phyloP scores from a whole-genome alignment of 2,329 filamentous ascomycete genomes.

The Pseudogymnoascus sp. region DNA sequence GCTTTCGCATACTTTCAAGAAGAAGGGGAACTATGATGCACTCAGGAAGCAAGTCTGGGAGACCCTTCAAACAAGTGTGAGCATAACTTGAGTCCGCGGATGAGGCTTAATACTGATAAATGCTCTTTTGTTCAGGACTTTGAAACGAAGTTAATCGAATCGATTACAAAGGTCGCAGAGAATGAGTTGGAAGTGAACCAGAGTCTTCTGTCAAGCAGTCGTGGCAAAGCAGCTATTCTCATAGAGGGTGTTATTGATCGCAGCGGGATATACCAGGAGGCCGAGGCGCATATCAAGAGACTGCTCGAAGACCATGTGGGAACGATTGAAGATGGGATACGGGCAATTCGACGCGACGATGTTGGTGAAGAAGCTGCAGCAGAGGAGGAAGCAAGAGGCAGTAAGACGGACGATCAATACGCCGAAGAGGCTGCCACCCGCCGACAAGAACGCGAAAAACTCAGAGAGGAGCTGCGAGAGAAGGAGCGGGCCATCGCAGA shows the following conservation, averaged over 20 bases:
- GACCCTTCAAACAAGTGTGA: conserved; percentile 32
- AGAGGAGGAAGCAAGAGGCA: conserved; percentile 54
- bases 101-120: neutral
- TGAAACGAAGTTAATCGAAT: conserved; percentile 55
- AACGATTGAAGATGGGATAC: conserved; percentile 60
- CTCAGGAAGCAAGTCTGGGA: conserved; percentile 71
- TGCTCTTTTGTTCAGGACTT: conserved; percentile 45
- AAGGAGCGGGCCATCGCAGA: conserved; percentile 51
- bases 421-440: conserved; percentile 55
- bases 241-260: conserved; percentile 72
- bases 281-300: conserved; percentile 56
- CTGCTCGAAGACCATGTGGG: conserved; percentile 54
- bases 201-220: conserved; percentile 63
- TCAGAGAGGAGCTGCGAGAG: conserved; percentile 50
- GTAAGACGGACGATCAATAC: conserved; percentile 68
- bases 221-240: conserved; percentile 63
- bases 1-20: conserved; percentile 74
- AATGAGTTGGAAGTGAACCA: conserved; percentile 67
- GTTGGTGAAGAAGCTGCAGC: conserved; percentile 61
- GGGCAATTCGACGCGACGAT: conserved; percentile 57
- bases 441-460: conserved; percentile 50
- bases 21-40: conserved; percentile 73
- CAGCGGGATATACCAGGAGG: conserved; percentile 64
- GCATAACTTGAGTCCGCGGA: neutral
- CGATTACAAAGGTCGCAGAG: conserved; percentile 61